phyloP scores from a whole-genome alignment of 768 basidiomycete species.

The Leucocoprinus sp. region DNA sequence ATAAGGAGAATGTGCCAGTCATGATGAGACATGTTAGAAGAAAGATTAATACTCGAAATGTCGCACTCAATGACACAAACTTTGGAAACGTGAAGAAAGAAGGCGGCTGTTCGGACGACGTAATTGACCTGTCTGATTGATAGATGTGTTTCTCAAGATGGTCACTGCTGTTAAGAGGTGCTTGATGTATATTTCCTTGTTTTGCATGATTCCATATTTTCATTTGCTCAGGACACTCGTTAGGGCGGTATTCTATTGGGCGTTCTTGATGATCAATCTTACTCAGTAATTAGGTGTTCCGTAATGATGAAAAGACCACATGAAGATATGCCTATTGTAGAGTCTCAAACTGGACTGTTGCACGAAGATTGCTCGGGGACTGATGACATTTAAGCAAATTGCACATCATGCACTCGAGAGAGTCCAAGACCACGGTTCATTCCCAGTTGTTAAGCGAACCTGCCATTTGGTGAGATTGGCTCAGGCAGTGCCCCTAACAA shows the following conservation, averaged over 20 bases:
- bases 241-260: too few species aligned
- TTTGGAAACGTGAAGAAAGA: constrained; percentile 12
- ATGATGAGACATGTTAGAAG: constrained; percentile 43
- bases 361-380: too few species aligned
- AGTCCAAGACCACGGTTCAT: background rate
- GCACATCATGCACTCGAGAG: background rate
- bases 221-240: too few species aligned
- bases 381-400: background rate
- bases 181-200: constrained; percentile 8
- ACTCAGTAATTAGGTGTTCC: too few species aligned
- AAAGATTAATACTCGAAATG: constrained; percentile 15
- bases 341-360: too few species aligned
- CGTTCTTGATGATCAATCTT: too few species aligned
- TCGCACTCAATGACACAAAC: constrained; percentile 1
- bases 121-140: constrained; percentile 57
- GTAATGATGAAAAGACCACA: too few species aligned
- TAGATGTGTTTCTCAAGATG: too few species aligned
- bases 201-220: background rate
- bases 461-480: background rate
- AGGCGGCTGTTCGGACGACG: constrained; percentile 28
- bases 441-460: background rate
- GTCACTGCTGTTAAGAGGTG: too few species aligned
- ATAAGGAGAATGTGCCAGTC: constrained; percentile 57
- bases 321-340: too few species aligned
- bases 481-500: constrained; percentile 9